Conservation (phyloP, 2,329 filamentous ascomycete genomes). For the Calonectria montana region DNA sequence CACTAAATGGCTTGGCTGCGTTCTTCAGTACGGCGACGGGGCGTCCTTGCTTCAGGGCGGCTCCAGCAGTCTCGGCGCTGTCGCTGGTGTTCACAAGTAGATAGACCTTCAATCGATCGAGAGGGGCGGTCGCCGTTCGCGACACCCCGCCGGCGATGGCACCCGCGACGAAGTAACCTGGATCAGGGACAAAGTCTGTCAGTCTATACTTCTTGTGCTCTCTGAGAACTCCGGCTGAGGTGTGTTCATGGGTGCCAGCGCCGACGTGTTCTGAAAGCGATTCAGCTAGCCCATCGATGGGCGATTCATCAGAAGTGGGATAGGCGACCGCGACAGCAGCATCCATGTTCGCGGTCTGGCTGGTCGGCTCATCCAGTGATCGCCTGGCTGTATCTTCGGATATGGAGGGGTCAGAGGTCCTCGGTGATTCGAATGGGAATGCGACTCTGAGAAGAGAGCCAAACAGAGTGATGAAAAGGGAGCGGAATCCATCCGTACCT, state of each 20-base stretch:
- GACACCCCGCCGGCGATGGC: constrained; percentile 95
- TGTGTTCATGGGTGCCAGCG: constrained; percentile 51
- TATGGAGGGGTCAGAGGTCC: constrained; percentile 41
- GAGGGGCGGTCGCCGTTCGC: constrained; percentile 92
- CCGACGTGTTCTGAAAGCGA: constrained; percentile 41
- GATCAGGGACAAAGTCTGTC: constrained; percentile 79
- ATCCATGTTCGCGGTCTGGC: constrained; percentile 32
- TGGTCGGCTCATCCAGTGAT: constrained; percentile 29
- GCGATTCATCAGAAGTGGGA: constrained; percentile 36
- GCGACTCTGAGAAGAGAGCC: constrained; percentile 79
- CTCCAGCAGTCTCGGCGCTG: constrained; percentile 64
- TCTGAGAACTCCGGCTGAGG: constrained; percentile 49
- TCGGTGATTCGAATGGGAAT: constrained; percentile 55
- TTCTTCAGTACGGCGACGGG: constrained; percentile 73
- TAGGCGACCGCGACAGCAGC: constrained; percentile 32
- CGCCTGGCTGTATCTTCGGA: constrained; percentile 9
- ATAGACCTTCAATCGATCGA: constrained; percentile 97
- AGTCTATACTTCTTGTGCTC: constrained; percentile 62
- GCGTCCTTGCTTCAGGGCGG: constrained; percentile 77
- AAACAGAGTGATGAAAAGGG: constrained; percentile 78
- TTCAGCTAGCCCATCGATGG: constrained; percentile 40
- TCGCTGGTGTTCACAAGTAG: constrained; percentile 86
- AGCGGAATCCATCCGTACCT: constrained; percentile 78
- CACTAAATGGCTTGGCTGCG: constrained; percentile 75
- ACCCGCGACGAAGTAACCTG: constrained; percentile 98